Evolutionary conservation across 768 basidiomycete genomes (phyloP).

Genomic region (Scleroderma bovista): DNA sequence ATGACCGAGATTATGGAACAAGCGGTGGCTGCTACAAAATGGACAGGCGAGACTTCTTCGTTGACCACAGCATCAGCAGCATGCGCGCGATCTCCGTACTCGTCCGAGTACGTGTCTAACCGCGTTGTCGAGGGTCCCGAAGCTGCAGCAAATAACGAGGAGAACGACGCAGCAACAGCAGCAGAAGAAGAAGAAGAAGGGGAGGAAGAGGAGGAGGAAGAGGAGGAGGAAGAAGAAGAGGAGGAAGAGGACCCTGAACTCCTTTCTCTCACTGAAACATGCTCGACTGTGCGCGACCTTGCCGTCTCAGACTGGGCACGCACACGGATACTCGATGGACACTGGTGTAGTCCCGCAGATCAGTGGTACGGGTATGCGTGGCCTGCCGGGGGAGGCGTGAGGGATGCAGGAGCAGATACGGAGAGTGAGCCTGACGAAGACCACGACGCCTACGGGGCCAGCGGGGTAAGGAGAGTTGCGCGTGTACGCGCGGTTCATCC

Average conservation of each 20-base stretch:
- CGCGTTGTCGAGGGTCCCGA: neutral
- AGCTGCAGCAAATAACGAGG: too few relatives aligned
- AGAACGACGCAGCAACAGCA: too few relatives aligned
- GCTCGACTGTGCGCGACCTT: conserved; percentile 42
- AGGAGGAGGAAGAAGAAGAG: conserved; percentile 24
- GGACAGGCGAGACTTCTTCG: conserved; percentile 33
- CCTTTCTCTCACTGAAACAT: conserved; percentile 42
- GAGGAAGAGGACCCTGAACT: conserved; percentile 42
- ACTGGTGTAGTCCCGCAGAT: conserved; percentile 73
- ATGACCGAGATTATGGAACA: conserved; percentile 62
- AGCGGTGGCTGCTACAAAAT: conserved; percentile 55
- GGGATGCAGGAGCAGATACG: conserved; percentile 20
- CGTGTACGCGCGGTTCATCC: conserved; percentile 38
- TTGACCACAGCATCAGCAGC: too few relatives aligned
- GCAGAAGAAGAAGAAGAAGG: too few relatives aligned
- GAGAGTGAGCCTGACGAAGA: conserved; percentile 25
- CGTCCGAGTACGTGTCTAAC: too few relatives aligned
- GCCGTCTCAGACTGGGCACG: conserved; percentile 72
- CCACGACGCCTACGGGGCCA: conserved; percentile 7
- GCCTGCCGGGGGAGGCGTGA: conserved; percentile 32
- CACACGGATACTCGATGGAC: conserved; percentile 64
- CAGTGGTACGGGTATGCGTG: conserved; percentile 50
- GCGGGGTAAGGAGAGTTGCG: conserved; percentile 13
- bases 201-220: conserved; percentile 1
- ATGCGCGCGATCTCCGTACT: too few relatives aligned